Base-by-base conservation (phyloP, 1,139 yeast genomes). In the Zygosaccharomyces sapae region DNA sequence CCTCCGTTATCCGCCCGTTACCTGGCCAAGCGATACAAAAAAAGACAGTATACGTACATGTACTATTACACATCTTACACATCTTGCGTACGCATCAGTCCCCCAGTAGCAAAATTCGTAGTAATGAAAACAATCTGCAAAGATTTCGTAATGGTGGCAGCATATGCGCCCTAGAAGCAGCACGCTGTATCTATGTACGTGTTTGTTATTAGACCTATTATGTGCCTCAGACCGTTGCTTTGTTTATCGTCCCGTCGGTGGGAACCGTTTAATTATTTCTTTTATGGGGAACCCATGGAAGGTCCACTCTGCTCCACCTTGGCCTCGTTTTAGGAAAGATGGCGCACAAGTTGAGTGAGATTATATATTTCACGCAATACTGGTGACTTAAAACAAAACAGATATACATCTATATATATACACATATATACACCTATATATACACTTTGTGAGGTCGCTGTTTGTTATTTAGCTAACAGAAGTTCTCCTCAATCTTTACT, bases 351-450 rank as follows among this genome's bases (percentile, higher is more conserved):
- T 6, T 24, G 40, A 37, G 40, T 8, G 29, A 37, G 40, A 37
- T 37, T 37, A 37, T 37, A 37, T 37, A 37, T 37, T 37, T 37
- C 40, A 37, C 40, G 40, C 40, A 37, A 37, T 19, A 19, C n/a
- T 4, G n/a, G n/a, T 10, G 12, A 9, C n/a, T 12, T 27, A 27
- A 27, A 27, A 27, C 31, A 27, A 27, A 27, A 10, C 9, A 27
- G n/a, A 27, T 8, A 19, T 34, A 33, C 25, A 20, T 25, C 24
- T 40, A 27, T 12, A 18, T 31, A 31, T 20, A 27, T 39, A 31
- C 27, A 30, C 20, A 40, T 27, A 19, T 30, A 12, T 30, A 39
- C 7, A 39, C 10, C 16, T 27, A 20, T 13, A 8, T 30, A 29
- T 35, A 34, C 24, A 25, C 16, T 16, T 16, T 16, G 16, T 16